phyloP scores from a whole-genome alignment of 1,139 yeast species.

The Zygosaccharomyces pseudobailii region DNA sequence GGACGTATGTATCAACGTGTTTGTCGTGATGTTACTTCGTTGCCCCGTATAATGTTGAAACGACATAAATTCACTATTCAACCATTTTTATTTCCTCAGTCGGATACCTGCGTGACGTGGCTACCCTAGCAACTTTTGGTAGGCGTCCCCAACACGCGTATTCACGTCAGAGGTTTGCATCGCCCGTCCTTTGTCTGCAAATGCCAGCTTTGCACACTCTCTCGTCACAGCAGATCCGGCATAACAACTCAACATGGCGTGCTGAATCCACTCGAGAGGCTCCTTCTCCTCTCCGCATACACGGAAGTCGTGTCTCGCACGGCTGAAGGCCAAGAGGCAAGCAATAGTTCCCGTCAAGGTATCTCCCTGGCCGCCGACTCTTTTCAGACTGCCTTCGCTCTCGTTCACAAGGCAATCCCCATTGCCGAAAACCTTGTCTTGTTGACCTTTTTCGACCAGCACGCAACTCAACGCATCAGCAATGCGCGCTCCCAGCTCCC shows the following conservation, averaged over 20 bases:
- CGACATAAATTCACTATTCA: too few relatives aligned
- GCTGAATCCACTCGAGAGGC: conserved; percentile 36
- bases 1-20: too few relatives aligned
- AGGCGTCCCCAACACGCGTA: conserved; percentile 60
- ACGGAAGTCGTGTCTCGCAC: conserved; percentile 29
- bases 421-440: conserved; percentile 53
- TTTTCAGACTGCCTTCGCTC: conserved; percentile 57
- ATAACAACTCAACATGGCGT: conserved; percentile 58
- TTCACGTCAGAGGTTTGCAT: conserved; percentile 85
- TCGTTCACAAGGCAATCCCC: conserved; percentile 37
- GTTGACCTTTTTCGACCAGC: conserved; percentile 65
- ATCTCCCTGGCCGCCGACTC: conserved; percentile 91
- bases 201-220: conserved; percentile 62
- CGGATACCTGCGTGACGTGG: not conserved
- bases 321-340: conserved; percentile 48
- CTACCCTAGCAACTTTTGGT: conserved; percentile 44
- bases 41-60: too few relatives aligned
- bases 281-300: conserved; percentile 46
- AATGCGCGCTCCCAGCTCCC: conserved; percentile 41
- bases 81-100: not conserved
- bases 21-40: too few relatives aligned
- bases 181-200: conserved; percentile 58
- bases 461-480: conserved; percentile 58
- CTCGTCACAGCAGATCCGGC: conserved; percentile 73
- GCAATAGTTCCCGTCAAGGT: conserved; percentile 69